Conservation (phyloP, 495 filamentous ascomycete genomes). For the Corynascus novoguineensis region DNA sequence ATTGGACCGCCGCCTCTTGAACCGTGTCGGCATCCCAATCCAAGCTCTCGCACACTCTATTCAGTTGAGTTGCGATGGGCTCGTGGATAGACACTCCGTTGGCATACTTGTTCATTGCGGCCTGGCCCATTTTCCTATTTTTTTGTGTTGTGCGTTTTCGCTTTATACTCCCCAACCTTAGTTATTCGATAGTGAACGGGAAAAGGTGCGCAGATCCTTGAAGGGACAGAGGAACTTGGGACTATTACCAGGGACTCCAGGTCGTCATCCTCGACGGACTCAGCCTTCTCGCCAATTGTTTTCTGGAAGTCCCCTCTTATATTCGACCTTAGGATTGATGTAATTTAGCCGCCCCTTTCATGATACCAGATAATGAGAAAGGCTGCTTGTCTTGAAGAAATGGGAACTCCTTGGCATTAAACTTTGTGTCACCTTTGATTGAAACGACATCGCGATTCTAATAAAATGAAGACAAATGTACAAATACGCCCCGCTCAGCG, state of each 20-base stretch:
- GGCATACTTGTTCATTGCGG: not conserved
- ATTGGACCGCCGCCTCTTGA: not conserved
- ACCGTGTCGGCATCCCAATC: not conserved
- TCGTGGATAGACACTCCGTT: not conserved
- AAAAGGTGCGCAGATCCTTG: slow-evolving; percentile 9
- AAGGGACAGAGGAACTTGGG: not conserved
- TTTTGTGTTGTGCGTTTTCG: not conserved
- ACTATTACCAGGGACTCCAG: slow-evolving; percentile 2
- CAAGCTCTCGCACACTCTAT: not conserved
- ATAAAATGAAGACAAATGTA: not conserved
- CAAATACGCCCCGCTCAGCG: not conserved
- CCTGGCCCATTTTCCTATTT: not conserved
- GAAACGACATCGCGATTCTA: not conserved
- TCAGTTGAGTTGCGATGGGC: not conserved
- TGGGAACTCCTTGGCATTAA: not conserved
- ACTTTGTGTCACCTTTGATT: not conserved
- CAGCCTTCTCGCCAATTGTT: slow-evolving; percentile 3
- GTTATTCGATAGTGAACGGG: slow-evolving; percentile 8
- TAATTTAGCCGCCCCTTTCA: slow-evolving; percentile 42
- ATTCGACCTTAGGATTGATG: slow-evolving; percentile 38
- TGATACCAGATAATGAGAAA: slow-evolving; percentile 45
- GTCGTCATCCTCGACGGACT: not conserved
- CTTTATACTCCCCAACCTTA: not conserved
- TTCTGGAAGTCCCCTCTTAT: slow-evolving; percentile 21
- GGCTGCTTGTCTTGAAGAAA: slow-evolving; percentile 24